Evolutionary conservation across 139 green algal species (phyloP), one percentile per base, ranked within the genome.

Genomic region (Haematococcus lacustris): DNA sequence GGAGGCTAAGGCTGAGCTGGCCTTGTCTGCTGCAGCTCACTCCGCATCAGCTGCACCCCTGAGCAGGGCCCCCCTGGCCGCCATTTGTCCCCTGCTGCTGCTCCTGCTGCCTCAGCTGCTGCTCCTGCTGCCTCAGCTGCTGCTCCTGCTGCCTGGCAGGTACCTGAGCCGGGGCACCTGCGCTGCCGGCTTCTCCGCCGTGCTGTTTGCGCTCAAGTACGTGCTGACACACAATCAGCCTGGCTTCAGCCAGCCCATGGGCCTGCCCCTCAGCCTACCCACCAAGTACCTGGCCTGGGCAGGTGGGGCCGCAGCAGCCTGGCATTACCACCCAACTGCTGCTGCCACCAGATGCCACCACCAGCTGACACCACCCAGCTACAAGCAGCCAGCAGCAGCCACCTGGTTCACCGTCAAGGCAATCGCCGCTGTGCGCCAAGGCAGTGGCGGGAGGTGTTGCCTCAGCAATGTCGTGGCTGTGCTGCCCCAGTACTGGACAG

Each of bases 131-230:
- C n/a, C n/a, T n/a, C n/a, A n/a, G n/a, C n/a, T n/a, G n/a, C n/a
- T n/a, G n/a, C n/a, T n/a, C n/a, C n/a, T n/a, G n/a, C n/a, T n/a
- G n/a, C n/a, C n/a, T n/a, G n/a, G n/a, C n/a, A n/a, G n/a, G n/a
- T n/a, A n/a, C n/a, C n/a, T n/a, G n/a, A n/a, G n/a, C n/a, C n/a
- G n/a, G n/a, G n/a, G n/a, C n/a, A 40, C 17, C 7, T 91, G 86
- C 71, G 78, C 80, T 2, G 76, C 91, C 0, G 89, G 89, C 35
- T 93, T 94, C 72, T 90, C 82, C 0, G 88, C 74, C 0, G 86
- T 95, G 23, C 75, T 95, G 32, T 94, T 94, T 77, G 88, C 74
- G 2, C 67, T 92, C 17, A 92, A 92, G 71, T 83, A 88, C 33
- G 85, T 93, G 43, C 82, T 91, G 13, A 83, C 79, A 39, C 51